Evolutionary conservation across 2,329 filamentous ascomycete genomes (phyloP).

Genomic region (Sarocladium strictum): DNA sequence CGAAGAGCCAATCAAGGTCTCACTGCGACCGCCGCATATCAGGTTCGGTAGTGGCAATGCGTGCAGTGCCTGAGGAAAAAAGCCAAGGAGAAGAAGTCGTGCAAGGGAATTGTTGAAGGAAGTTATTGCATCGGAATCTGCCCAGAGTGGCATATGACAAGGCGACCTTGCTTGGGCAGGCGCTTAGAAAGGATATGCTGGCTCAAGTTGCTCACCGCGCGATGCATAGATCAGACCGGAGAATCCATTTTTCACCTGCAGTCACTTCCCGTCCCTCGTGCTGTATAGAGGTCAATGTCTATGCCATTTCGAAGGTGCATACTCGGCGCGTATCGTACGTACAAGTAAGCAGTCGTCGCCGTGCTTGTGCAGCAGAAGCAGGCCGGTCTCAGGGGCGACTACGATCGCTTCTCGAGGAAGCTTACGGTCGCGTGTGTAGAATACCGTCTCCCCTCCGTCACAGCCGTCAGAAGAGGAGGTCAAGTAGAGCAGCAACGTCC

Average conservation of each 20-base stretch:
- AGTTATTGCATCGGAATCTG: no score
- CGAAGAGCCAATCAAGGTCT: background rate
- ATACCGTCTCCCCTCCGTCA: conserved; percentile 82
- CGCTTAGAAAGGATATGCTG: background rate
- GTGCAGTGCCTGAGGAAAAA: background rate
- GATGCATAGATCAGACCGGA: conserved; percentile 76
- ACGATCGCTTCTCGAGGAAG: conserved; percentile 58
- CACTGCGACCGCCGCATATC: background rate
- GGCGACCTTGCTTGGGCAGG: background rate
- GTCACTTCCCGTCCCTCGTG: conserved; percentile 80
- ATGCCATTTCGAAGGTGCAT: conserved; percentile 27
- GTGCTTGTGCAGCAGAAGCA: conserved; percentile 81
- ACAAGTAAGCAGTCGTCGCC: conserved; percentile 80
- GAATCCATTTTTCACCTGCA: conserved; percentile 83
- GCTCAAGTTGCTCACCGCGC: conserved; percentile 30
- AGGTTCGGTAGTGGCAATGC: background rate
- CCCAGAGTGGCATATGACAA: no score
- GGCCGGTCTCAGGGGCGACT: conserved; percentile 73
- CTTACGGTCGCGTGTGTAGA: conserved; percentile 67
- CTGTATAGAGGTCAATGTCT: conserved; percentile 30
- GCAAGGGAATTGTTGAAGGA: no score
- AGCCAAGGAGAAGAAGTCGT: background rate
- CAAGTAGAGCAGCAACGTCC: conserved; percentile 85
- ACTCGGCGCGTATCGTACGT: conserved; percentile 24
- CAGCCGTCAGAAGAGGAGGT: conserved; percentile 71